These are phyloP conservation scores for Candida cerambycidarum DNA, from an alignment of 805 yeast genomes.

Conservation along the genomic window DNA sequence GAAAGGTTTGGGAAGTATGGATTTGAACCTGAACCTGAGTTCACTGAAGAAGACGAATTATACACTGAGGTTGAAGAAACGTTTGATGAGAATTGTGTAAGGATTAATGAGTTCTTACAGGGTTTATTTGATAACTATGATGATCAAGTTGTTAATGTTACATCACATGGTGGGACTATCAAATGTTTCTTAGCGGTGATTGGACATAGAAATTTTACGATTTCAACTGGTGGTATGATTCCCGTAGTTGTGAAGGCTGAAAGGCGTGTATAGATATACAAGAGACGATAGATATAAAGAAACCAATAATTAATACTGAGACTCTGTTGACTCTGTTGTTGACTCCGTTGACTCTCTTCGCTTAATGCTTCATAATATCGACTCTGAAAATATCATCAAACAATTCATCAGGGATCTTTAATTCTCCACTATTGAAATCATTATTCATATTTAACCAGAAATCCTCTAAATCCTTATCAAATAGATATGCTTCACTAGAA, in stretches of 20 bases:
- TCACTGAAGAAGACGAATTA: conserved; percentile 49
- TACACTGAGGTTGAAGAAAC: conserved; percentile 47
- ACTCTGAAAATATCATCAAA: not conserved
- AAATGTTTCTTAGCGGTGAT: conserved; percentile 45
- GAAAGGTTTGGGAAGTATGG: conserved; percentile 34
- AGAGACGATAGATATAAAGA: no score
- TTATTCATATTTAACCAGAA: conserved; percentile 8
- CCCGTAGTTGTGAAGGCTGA: conserved; percentile 54
- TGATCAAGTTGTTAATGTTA: conserved; percentile 35
- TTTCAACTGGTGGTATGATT: conserved; percentile 67
- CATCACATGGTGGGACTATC: conserved; percentile 57
- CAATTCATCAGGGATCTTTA: not conserved
- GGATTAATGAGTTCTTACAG: conserved; percentile 50
- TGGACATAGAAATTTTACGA: conserved; percentile 54
- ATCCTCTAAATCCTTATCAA: conserved; percentile 8
- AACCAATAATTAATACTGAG: no score
- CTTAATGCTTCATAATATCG: no score
- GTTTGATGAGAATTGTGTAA: conserved; percentile 46
- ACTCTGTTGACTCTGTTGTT: no score
- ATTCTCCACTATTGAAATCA: conserved; percentile 1
- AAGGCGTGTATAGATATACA: not conserved
- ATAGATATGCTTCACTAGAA: not conserved
- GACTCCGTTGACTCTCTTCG: no score
- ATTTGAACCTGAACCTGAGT: conserved; percentile 34
- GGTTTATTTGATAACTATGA: conserved; percentile 18